These are phyloP conservation scores for Wickerhamiella kurtzmanii DNA, from an alignment of 805 yeast genomes.

Conservation along the genomic window DNA sequence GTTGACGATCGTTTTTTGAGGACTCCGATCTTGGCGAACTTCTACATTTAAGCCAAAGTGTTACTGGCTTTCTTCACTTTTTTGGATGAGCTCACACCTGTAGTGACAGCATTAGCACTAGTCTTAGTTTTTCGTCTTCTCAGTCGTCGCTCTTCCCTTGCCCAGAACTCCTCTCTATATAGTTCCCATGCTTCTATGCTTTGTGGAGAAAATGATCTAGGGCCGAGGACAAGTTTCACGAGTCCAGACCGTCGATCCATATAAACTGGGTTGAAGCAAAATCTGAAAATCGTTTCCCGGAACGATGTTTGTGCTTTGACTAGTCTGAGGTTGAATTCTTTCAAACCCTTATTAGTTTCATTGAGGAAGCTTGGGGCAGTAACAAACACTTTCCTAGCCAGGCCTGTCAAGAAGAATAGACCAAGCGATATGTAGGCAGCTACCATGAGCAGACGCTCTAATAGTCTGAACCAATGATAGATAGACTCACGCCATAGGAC, in stretches of 20 bases:
- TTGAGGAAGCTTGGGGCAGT: conserved; percentile 65
- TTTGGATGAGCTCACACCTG: neutral
- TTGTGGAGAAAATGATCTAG: conserved; percentile 70
- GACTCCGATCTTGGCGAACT: too few relatives aligned
- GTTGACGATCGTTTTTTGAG: too few relatives aligned
- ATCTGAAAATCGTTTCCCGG: conserved; percentile 20
- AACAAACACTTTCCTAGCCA: conserved; percentile 72
- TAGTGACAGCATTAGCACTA: neutral
- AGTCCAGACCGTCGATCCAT: conserved; percentile 42
- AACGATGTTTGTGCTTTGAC: conserved; percentile 29
- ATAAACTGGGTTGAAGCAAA: conserved; percentile 20
- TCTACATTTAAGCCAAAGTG: too few relatives aligned
- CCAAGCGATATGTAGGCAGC: conserved; percentile 54
- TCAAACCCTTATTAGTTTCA: conserved; percentile 76
- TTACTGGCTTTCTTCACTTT: neutral
- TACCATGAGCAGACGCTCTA: conserved; percentile 35
- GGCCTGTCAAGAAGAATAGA: conserved; percentile 77
- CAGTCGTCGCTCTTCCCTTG: conserved; percentile 19
- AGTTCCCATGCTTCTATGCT: conserved; percentile 90
- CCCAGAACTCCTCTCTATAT: conserved; percentile 89
- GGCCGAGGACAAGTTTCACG: conserved; percentile 66
- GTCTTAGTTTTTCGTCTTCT: conserved; percentile 1
- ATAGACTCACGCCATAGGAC: conserved; percentile 25
- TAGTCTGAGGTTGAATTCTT: conserved; percentile 67
- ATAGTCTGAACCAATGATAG: conserved; percentile 25